Conservation (phyloP, 1,284 basidiomycete genomes). For the Leucoagaricus sp. region DNA sequence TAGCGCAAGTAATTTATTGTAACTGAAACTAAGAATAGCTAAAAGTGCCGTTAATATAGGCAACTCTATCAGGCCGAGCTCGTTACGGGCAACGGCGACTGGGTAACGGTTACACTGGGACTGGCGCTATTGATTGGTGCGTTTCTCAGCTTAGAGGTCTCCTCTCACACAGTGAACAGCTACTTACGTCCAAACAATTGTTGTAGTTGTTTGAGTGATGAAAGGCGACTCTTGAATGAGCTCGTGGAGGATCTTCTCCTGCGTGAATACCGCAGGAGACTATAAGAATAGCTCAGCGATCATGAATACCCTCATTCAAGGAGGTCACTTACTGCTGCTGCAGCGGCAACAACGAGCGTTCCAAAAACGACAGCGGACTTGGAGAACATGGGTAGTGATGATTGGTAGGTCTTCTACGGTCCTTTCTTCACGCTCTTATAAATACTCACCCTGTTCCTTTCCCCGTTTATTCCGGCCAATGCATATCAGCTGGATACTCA, state of each 20-base stretch:
- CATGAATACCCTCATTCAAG: not conserved
- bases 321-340: not conserved
- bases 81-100: not conserved
- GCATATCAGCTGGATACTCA: not conserved
- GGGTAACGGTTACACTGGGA: slow-evolving; percentile 11
- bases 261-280: slow-evolving; percentile 16
- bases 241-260: slow-evolving; percentile 18
- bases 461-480: not conserved
- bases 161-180: not conserved
- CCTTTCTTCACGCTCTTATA: not conserved
- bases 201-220: slow-evolving; percentile 20
- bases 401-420: not conserved
- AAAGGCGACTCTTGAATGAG: slow-evolving; percentile 19
- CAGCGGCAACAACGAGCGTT: not conserved
- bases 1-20: too few species aligned
- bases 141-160: not conserved
- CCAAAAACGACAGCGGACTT: not conserved
- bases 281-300: not conserved
- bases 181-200: slow-evolving; percentile 23
- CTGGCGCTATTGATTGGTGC: slow-evolving; percentile 9
- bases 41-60: too few species aligned
- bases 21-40: too few species aligned
- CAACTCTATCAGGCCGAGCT: not conserved
- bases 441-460: not conserved
- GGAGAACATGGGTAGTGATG: not conserved